Base-by-base conservation (phyloP, 2,329 filamentous ascomycete species). In the Diaporthe vaccinii region DNA sequence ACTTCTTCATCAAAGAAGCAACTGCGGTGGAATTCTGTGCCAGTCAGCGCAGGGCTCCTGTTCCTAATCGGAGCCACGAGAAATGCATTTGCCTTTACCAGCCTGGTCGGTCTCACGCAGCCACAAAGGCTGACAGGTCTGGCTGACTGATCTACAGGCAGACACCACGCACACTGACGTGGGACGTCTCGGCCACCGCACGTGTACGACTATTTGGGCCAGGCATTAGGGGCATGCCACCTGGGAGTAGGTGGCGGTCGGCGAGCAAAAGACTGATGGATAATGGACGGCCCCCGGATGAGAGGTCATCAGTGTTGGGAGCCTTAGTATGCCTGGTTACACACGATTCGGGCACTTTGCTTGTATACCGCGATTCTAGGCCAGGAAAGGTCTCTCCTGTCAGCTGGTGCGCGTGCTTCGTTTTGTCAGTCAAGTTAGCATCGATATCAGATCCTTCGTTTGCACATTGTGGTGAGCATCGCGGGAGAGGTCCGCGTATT, bases 21-120 rank as follows among this genome's bases (percentile, higher is more conserved):
- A 20, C 2, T 22, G 34, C 28, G 17, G 31, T 17, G 62, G 20
- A 7, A 20, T 4, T 25, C 31, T 22, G 34, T 31, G n/a, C n/a
- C 14, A 39, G 20, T 53, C 14, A 39, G 31, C 39, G 34, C 22
- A 68, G 22, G 12, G 20, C 44, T 36, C 15, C 4, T 15, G 49
- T 53, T 12, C 3, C 62, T 53, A 8, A 15, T 15, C 31, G 20
- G 25, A 51, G 62, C 44, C 62, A 68, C 44, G 20, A 68, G 62
- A 51, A 14, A 15, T 46, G 61, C 61, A 67, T 67, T 31, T 49
- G 28, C 61, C 61, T 67, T 34, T 31, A 67, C 61, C 61, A 41
- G 61, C 20, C 31, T 17, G 12, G 44, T 51, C 20, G 62, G n/a
- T 65, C 59, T 65, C 25, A 15, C 59, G 39, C 14, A 46, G 62